Conservation (phyloP, 2,329 filamentous ascomycete genomes). For the Dendrostoma leiphaemia region DNA sequence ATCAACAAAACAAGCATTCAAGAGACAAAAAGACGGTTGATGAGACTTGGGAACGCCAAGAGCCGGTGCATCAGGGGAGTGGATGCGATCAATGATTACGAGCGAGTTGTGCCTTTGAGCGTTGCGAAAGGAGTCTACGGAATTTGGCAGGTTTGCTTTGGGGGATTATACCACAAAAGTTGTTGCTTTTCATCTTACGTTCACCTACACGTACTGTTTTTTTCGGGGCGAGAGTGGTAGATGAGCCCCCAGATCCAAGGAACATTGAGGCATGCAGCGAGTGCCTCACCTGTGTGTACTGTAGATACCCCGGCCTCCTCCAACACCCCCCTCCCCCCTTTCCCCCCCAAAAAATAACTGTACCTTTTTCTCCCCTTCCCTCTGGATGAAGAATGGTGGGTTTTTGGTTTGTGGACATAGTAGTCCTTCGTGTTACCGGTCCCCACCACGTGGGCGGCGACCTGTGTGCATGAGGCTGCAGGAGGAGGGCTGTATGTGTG, state of each 20-base stretch:
- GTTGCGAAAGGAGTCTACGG: conserved; percentile 20
- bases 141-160: conserved; percentile 18
- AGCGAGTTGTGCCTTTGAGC: neutral
- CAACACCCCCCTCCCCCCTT: too few species aligned
- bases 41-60: neutral
- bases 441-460: neutral
- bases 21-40: neutral
- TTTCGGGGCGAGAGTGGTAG: neutral
- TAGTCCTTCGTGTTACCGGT: neutral
- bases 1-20: neutral
- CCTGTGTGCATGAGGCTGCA: neutral
- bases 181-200: conserved; percentile 24
- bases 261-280: neutral
- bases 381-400: neutral
- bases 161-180: conserved; percentile 37
- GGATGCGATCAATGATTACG: neutral
- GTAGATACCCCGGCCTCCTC: neutral
- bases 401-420: neutral
- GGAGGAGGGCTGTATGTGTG: neutral
- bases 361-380: neutral
- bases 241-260: neutral
- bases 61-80: neutral
- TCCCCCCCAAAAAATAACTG: too few species aligned
- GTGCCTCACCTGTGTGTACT: neutral
- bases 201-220: neutral